Percentiles rank a stretch among this genome's conserved stretches.
Evolutionary conservation across 1,284 basidiomycete genomes (phyloP).

Genomic region (Ceratorhiza oryzae-sativae): DNA sequence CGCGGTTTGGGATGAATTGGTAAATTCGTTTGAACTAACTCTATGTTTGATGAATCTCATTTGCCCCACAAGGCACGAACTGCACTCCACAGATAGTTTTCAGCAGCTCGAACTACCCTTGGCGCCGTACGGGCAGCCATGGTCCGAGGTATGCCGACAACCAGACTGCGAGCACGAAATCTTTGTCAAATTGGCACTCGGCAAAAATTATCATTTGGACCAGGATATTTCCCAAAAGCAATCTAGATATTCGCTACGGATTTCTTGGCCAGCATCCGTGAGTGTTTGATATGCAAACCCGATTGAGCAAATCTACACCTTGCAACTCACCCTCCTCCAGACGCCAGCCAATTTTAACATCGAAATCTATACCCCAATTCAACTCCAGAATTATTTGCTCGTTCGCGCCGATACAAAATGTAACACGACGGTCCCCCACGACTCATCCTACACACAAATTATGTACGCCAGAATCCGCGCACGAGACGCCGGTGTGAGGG

Average conservation of each 20-base stretch:
- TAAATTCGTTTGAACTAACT: not conserved
- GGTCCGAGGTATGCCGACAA: not conserved
- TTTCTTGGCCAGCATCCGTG: constrained; percentile 25
- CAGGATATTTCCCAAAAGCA: too few relatives aligned
- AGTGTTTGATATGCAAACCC: not conserved
- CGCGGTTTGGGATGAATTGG: not conserved
- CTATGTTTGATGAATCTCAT: not conserved
- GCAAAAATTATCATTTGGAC: not conserved
- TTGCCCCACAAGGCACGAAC: not conserved
- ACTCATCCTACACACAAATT: not conserved
- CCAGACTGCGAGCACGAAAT: constrained; percentile 5
- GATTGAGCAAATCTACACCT: not conserved
- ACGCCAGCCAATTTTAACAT: constrained; percentile 18
- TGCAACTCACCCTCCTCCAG: not conserved
- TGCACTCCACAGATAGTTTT: not conserved
- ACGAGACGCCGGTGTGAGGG: constrained; percentile 8
- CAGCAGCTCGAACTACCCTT: not conserved
- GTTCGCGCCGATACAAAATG: not conserved
- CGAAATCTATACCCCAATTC: not conserved
- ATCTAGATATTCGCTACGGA: constrained; percentile 12
- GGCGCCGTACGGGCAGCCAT: not conserved
- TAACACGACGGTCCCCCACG: not conserved
- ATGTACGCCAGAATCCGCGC: constrained; percentile 19
- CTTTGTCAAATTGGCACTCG: not conserved
- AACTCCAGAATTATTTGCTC: not conserved